A percentile compares a stretch with the other conserved stretches of the same genome.
phyloP scores from a whole-genome alignment of 805 yeast species.

The Danielia oregonensis region DNA sequence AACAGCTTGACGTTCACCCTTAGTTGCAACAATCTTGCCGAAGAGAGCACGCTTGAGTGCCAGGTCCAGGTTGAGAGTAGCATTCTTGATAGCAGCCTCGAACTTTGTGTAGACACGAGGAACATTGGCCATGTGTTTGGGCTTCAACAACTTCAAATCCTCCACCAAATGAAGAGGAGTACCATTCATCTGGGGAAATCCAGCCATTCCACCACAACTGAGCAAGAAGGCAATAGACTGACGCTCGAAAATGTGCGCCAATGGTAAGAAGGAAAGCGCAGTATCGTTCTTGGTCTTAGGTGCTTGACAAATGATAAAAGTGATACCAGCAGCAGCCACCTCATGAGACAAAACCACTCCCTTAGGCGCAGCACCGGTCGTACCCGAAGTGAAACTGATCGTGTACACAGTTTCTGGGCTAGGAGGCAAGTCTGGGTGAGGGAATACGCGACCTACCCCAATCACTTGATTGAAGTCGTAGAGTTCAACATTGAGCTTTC shows the following conservation, averaged over 20 bases:
- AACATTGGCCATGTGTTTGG: conserved; percentile 22
- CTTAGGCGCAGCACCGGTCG: conserved; percentile 25
- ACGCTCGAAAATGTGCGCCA: conserved; percentile 37
- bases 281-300: conserved; percentile 10
- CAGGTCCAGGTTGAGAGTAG: conserved; percentile 20
- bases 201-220: conserved; percentile 22
- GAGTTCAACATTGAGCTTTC: conserved; percentile 14
- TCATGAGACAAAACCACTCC: conserved; percentile 22
- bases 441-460: conserved; percentile 20
- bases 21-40: conserved; percentile 16
- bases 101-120: conserved; percentile 25
- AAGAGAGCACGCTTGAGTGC: conserved; percentile 16
- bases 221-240: conserved; percentile 20
- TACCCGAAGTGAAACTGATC: conserved; percentile 26
- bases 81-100: conserved; percentile 22
- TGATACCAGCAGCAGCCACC: conserved; percentile 17
- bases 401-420: conserved; percentile 18
- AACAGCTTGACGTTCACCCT: conserved; percentile 12
- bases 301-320: conserved; percentile 11
- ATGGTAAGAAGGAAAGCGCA: conserved; percentile 26
- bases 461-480: conserved; percentile 20
- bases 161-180: conserved; percentile 22
- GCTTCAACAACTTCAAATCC: conserved; percentile 23
- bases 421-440: conserved; percentile 15
- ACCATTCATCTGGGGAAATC: conserved; percentile 22